These are phyloP conservation scores for Prunus mira DNA, from an alignment of 306 rosid genomes.

Conservation along the genomic window DNA sequence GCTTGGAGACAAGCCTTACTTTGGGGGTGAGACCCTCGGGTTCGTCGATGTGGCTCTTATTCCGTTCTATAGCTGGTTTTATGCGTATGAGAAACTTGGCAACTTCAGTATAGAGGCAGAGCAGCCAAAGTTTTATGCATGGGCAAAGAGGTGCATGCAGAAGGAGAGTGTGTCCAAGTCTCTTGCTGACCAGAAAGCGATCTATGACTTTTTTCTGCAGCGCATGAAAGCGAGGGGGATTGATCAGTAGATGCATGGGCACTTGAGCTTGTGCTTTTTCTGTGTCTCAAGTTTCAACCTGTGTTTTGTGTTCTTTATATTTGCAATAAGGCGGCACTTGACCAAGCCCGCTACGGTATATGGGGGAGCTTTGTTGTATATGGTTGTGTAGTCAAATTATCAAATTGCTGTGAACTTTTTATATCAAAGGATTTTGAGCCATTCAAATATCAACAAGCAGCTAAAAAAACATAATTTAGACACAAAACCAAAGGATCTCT, in stretches of 20 bases:
- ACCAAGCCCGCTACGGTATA: neutral
- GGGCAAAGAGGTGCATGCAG: slow-evolving; percentile 22
- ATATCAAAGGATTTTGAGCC: no score
- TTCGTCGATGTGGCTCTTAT: slow-evolving; percentile 24
- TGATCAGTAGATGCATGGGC: neutral
- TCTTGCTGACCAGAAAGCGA: slow-evolving; percentile 4
- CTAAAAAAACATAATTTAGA: no score
- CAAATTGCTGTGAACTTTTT: neutral
- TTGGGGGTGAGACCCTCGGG: slow-evolving; percentile 23
- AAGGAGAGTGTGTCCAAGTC: slow-evolving; percentile 24
- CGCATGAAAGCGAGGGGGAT: neutral
- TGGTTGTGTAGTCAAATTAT: neutral
- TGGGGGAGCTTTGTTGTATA: slow-evolving; percentile 3
- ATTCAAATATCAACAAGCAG: no score
- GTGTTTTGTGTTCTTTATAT: neutral
- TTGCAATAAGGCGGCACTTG: neutral
- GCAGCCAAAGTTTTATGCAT: slow-evolving; percentile 22
- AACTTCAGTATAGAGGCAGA: slow-evolving; percentile 11
- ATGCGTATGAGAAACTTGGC: neutral
- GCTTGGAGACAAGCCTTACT: slow-evolving; percentile 31
- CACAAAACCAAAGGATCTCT: no score
- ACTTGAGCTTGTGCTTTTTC: neutral
- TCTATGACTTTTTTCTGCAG: neutral
- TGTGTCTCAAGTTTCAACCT: neutral
- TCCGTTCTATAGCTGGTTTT: slow-evolving; percentile 20